phyloP scores from a whole-genome alignment of 441 rosid species.

The Breynia disticha region DNA sequence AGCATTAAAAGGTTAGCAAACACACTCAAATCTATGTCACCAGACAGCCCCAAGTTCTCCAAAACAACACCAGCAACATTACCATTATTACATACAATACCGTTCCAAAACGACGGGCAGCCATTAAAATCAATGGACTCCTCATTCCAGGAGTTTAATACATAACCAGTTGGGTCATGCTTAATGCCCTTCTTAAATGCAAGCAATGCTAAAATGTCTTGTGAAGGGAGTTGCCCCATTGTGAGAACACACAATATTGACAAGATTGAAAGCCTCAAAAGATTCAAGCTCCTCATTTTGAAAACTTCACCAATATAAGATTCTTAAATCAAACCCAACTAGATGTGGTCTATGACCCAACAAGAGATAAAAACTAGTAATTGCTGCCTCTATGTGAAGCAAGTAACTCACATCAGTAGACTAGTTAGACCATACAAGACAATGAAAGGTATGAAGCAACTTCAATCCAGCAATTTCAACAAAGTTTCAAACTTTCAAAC shows the following conservation, averaged over 20 bases:
- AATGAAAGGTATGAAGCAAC: slow-evolving; percentile 6
- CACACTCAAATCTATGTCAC: slow-evolving; percentile 65
- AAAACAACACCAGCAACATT: slow-evolving; percentile 87
- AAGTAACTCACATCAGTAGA: slow-evolving; percentile 10
- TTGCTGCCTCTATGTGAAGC: slow-evolving; percentile 10
- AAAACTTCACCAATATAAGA: slow-evolving; percentile 13
- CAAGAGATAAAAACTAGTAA: slow-evolving; percentile 13
- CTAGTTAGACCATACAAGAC: slow-evolving; percentile 10
- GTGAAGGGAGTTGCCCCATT: slow-evolving; percentile 92
- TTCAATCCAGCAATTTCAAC: slow-evolving; percentile 12
- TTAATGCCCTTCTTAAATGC: slow-evolving; percentile 90
- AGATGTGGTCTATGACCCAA: slow-evolving; percentile 16
- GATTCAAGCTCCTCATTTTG: slow-evolving; percentile 36
- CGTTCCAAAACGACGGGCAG: slow-evolving; percentile 96
- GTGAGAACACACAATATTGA: slow-evolving; percentile 40
- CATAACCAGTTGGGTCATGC: slow-evolving; percentile 92
- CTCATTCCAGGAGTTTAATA: slow-evolving; percentile 87
- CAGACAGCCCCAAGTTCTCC: slow-evolving; percentile 66
- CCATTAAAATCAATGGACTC: slow-evolving; percentile 93
- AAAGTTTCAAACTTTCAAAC: slow-evolving; percentile 11
- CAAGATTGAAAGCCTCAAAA: slow-evolving; percentile 36
- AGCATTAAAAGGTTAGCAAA: slow-evolving; percentile 83
- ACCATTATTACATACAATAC: slow-evolving; percentile 81
- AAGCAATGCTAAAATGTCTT: slow-evolving; percentile 85
- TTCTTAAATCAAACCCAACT: slow-evolving; percentile 16